Conservation (phyloP, 2,329 filamentous ascomycete species). For the Allantophomopsis cytisporea region DNA sequence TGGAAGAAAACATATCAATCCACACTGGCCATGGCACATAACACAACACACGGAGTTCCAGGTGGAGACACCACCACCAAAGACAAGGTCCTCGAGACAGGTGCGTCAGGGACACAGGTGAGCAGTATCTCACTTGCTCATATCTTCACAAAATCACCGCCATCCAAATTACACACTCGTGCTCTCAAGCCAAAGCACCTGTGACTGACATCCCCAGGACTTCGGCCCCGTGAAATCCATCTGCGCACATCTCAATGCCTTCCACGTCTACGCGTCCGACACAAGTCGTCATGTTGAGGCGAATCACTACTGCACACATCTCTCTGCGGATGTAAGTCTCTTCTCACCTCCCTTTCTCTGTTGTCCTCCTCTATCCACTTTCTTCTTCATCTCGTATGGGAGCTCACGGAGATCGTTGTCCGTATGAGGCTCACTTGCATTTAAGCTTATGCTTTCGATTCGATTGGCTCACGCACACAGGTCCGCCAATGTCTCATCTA, state of each 20-base stretch:
- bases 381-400: neutral
- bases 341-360: too few relatives aligned
- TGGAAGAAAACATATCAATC: too few relatives aligned
- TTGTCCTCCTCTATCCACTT: neutral
- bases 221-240: conserved; percentile 62
- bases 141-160: too few relatives aligned
- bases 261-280: conserved; percentile 67
- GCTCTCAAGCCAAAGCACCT: too few relatives aligned
- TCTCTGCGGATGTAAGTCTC: conserved; percentile 54
- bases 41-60: too few relatives aligned
- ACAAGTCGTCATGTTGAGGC: conserved; percentile 57
- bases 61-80: conserved; percentile 23
- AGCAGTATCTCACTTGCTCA: too few relatives aligned
- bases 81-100: conserved; percentile 46
- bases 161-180: too few relatives aligned
- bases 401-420: neutral
- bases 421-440: too few relatives aligned
- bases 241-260: conserved; percentile 78
- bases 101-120: conserved; percentile 44
- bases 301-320: conserved; percentile 75
- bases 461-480: conserved; percentile 32
- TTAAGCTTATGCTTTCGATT: too few relatives aligned
- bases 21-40: too few relatives aligned
- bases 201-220: conserved; percentile 25
- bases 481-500: conserved; percentile 79